Percentiles rank a stretch among this genome's conserved stretches.
Evolutionary conservation across 352 stramenopile species (phyloP).

Genomic region (Albugo candida): DNA sequence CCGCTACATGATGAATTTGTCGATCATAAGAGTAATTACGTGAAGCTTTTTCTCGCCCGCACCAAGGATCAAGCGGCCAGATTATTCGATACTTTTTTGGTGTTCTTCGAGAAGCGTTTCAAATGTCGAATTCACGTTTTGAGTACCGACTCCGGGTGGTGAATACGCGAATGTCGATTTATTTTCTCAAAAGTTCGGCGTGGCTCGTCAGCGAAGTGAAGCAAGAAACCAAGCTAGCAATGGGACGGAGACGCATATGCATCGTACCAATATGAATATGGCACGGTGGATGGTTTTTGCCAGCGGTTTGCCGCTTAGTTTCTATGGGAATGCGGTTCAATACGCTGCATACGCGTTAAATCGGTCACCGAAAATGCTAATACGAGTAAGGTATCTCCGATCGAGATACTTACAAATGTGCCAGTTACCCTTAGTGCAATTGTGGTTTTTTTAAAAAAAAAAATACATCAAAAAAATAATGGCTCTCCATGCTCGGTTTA

Average conservation of each 20-base stretch:
- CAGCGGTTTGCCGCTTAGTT: background rate
- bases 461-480: conserved; percentile 1
- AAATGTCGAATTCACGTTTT: background rate
- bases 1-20: background rate
- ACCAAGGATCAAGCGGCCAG: background rate
- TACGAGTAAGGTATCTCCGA: background rate
- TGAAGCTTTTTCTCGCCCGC: background rate
- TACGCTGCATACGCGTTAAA: background rate
- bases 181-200: background rate
- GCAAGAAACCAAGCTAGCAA: background rate
- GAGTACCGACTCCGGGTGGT: background rate
- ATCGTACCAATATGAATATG: background rate
- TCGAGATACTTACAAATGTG: background rate
- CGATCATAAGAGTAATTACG: background rate
- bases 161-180: background rate
- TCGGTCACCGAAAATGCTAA: background rate
- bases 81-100: background rate
- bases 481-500: background rate
- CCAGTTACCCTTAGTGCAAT: background rate
- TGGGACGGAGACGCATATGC: background rate
- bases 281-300: background rate
- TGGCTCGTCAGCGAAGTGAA: background rate
- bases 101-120: background rate
- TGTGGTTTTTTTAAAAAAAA: background rate
- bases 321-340: background rate